phyloP scores from a whole-genome alignment of 495 filamentous ascomycete species.

The Aspergillus cavernicola region DNA sequence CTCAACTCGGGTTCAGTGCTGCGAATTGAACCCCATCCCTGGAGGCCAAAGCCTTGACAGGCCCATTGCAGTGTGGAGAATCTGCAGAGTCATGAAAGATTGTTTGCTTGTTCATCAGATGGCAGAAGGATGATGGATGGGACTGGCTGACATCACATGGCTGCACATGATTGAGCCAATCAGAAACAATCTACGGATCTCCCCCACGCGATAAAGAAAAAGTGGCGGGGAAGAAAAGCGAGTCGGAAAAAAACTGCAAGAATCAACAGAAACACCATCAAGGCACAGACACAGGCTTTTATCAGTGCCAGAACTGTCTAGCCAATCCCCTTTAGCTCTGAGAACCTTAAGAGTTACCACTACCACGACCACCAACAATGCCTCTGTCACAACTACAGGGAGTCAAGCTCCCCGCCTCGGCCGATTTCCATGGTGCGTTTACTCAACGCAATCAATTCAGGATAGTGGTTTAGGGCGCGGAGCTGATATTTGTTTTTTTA shows the following conservation, averaged over 20 bases:
- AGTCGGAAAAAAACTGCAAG: neutral
- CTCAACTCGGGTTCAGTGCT: neutral
- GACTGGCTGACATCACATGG: slow-evolving; percentile 19
- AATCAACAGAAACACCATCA: neutral
- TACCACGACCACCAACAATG: slow-evolving; percentile 21
- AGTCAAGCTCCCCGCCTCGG: slow-evolving; percentile 64
- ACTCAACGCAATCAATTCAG: slow-evolving; percentile 20
- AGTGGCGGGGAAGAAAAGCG: slow-evolving; percentile 22
- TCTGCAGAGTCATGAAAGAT: neutral
- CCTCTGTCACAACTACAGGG: slow-evolving; percentile 39
- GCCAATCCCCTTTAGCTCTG: neutral
- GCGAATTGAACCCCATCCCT: too few relatives aligned
- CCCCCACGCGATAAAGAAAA: slow-evolving; percentile 13
- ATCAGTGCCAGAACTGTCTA: neutral
- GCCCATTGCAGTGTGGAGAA: too few relatives aligned
- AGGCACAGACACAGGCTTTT: neutral
- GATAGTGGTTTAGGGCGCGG: neutral
- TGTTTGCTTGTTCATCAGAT: neutral
- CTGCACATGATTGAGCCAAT: slow-evolving; percentile 15
- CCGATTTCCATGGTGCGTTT: slow-evolving; percentile 60
- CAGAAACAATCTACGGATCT: slow-evolving; percentile 6
- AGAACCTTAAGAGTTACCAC: neutral
- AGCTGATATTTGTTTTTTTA: neutral
- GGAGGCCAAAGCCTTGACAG: too few relatives aligned
- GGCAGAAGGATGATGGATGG: too few relatives aligned